phyloP scores from a whole-genome alignment of 2,329 filamentous ascomycete genomes.

The Penicillium sp. region DNA sequence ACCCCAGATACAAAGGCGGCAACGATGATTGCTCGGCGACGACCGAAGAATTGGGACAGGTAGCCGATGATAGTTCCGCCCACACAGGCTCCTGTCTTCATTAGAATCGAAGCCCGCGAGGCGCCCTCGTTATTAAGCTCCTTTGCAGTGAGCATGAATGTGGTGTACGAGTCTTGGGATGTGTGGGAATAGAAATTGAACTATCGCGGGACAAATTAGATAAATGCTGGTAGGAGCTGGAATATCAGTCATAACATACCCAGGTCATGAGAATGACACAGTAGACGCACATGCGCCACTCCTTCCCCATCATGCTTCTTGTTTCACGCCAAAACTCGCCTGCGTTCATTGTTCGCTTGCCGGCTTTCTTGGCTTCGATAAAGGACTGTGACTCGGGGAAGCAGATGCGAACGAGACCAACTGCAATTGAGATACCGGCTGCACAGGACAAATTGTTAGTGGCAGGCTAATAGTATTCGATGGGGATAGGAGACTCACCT shows the following conservation, averaged over 20 bases:
- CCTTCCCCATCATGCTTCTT: slow-evolving; percentile 63
- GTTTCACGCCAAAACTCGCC: slow-evolving; percentile 68
- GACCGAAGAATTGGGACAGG: slow-evolving; percentile 71
- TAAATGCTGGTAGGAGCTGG: neutral
- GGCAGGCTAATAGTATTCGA: neutral
- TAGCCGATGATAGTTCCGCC: slow-evolving; percentile 59
- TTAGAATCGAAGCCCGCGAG: slow-evolving; percentile 74
- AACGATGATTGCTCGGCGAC: slow-evolving; percentile 56
- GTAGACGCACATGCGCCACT: slow-evolving; percentile 78
- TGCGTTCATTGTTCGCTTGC: slow-evolving; percentile 49
- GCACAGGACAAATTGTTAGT: neutral
- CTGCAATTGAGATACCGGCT: slow-evolving; percentile 44
- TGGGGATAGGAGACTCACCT: slow-evolving; percentile 30
- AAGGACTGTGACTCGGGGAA: slow-evolving; percentile 78
- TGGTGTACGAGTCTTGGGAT: slow-evolving; percentile 78
- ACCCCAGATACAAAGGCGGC: slow-evolving; percentile 64
- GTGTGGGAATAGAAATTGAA: slow-evolving; percentile 76
- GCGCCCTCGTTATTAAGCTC: slow-evolving; percentile 63
- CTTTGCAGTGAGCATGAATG: slow-evolving; percentile 74
- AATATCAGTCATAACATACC: slow-evolving; percentile 16
- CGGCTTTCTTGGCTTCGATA: slow-evolving; percentile 64
- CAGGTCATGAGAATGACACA: slow-evolving; percentile 77
- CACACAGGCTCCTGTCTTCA: slow-evolving; percentile 75
- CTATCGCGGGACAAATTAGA: slow-evolving; percentile 12
- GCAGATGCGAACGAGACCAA: slow-evolving; percentile 65